These are phyloP conservation scores for Puccinellia tenuiflora DNA, from an alignment of 176 grass and related monocot species.

Conservation along the genomic window DNA sequence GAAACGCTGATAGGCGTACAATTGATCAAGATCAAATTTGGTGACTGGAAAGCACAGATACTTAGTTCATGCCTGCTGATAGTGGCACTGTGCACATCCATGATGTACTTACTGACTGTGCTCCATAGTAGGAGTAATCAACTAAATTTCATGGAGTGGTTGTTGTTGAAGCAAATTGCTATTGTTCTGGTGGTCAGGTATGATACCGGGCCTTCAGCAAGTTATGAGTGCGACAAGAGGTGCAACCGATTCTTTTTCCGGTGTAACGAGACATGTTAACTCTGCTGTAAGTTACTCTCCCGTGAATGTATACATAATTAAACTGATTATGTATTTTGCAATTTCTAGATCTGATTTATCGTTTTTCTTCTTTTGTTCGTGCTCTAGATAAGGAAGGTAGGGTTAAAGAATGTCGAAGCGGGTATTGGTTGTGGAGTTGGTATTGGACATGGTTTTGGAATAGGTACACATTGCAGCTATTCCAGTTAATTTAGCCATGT, in stretches of 20 bases:
- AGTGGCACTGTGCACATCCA: background rate
- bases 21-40: background rate
- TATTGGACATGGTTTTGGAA: slow-evolving; percentile 88
- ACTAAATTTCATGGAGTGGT: background rate
- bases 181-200: slow-evolving; percentile 45
- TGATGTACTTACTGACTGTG: background rate
- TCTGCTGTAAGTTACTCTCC: slow-evolving; percentile 49
- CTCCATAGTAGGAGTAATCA: background rate
- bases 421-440: slow-evolving; percentile 93
- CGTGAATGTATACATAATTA: background rate
- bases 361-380: background rate
- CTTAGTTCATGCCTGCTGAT: background rate
- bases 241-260: slow-evolving; percentile 81
- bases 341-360: background rate
- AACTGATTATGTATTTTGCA: slow-evolving; percentile 3
- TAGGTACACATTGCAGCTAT: slow-evolving; percentile 48
- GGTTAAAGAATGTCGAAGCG: slow-evolving; percentile 73
- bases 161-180: background rate
- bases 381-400: slow-evolving; percentile 61
- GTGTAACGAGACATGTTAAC: slow-evolving; percentile 78
- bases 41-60: background rate
- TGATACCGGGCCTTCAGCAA: slow-evolving; percentile 82
- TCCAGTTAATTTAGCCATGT: background rate
- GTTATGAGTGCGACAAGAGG: slow-evolving; percentile 86
- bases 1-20: background rate